A percentile compares a stretch with the other conserved stretches of the same genome.
These are phyloP conservation scores for Eucalyptus camaldulensis DNA, from an alignment of 345 rosid species.

Conservation along the genomic window DNA sequence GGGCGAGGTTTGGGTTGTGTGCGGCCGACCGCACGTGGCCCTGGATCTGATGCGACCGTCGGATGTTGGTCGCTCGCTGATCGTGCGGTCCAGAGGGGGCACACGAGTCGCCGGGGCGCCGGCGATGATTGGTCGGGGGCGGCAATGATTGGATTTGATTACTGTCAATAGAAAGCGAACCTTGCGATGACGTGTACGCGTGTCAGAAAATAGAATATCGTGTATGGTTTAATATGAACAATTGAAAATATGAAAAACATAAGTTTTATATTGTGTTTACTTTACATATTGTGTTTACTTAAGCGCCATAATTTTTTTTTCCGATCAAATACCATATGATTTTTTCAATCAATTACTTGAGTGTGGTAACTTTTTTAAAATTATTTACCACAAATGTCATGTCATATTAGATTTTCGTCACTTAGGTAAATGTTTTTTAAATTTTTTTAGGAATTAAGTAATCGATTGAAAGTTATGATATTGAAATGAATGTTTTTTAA, in stretches of 20 bases:
- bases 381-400: too few relatives aligned
- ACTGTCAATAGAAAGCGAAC: neutral
- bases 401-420: too few relatives aligned
- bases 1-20: neutral
- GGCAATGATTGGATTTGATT: neutral
- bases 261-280: too few relatives aligned
- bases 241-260: too few relatives aligned
- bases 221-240: neutral
- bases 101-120: neutral
- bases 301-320: too few relatives aligned
- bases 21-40: neutral
- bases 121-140: neutral
- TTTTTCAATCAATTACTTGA: too few relatives aligned
- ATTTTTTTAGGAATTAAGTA: too few relatives aligned
- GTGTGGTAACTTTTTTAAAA: too few relatives aligned
- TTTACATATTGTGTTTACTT: too few relatives aligned
- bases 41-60: neutral
- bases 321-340: too few relatives aligned
- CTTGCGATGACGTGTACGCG: neutral
- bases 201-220: neutral
- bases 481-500: too few relatives aligned
- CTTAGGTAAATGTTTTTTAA: rapidly evolving
- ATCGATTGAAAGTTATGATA: too few relatives aligned
- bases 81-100: neutral
- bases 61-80: neutral